phyloP scores from a whole-genome alignment of 768 basidiomycete genomes.

The Nevesoporus exiguus region DNA sequence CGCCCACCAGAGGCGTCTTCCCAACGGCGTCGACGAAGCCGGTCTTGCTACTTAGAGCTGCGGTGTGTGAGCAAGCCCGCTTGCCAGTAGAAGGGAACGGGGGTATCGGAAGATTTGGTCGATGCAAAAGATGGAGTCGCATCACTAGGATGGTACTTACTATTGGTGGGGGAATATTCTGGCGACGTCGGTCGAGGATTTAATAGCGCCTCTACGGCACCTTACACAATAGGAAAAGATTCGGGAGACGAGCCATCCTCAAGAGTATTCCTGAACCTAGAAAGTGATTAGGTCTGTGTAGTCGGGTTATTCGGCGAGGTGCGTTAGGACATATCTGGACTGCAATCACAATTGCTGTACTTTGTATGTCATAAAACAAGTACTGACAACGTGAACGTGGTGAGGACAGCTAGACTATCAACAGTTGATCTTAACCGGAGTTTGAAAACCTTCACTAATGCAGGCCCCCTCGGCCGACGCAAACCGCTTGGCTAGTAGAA shows the following conservation, averaged over 20 bases:
- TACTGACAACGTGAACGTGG: background rate
- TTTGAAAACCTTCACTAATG: background rate
- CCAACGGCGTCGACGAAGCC: constrained; percentile 89
- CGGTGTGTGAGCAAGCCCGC: constrained; percentile 21
- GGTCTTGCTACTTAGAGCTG: constrained; percentile 24
- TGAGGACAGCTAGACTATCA: too few species aligned
- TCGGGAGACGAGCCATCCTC: background rate
- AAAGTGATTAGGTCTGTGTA: background rate
- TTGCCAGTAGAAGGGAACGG: constrained; percentile 32
- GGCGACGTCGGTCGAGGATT: background rate
- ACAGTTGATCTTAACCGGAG: too few species aligned
- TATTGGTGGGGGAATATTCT: background rate
- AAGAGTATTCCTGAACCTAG: background rate
- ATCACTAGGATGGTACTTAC: background rate
- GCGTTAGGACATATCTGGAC: background rate
- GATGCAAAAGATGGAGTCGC: background rate
- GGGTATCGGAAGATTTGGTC: background rate
- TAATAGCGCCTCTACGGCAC: background rate
- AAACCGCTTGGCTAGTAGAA: background rate
- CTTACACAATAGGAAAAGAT: background rate
- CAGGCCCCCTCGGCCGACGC: background rate
- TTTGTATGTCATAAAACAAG: background rate
- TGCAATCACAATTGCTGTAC: too few species aligned
- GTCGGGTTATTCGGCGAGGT: background rate
- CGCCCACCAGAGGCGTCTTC: constrained; percentile 84